Conservation (phyloP, 306 rosid genomes). For the Hylodesmum podocarpum region DNA sequence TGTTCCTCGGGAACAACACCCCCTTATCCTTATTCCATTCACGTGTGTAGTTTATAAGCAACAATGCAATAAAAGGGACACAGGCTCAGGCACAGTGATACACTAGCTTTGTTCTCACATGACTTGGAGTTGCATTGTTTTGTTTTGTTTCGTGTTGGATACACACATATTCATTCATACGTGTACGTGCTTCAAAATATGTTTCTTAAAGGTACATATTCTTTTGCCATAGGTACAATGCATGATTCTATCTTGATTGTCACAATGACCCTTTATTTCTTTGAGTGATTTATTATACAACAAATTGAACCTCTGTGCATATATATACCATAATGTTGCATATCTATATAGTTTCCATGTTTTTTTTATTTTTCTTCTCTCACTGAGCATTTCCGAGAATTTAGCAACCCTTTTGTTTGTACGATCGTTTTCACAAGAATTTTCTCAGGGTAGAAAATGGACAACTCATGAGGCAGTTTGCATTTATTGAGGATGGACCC, state of each 20-base stretch:
- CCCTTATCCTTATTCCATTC: constrained; percentile 48
- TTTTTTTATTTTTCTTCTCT: neutral
- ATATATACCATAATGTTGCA: constrained; percentile 26
- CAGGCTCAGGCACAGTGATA: constrained; percentile 37
- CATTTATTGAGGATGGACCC: constrained; percentile 50
- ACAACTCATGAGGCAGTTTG: constrained; percentile 37
- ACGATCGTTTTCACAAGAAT: constrained; percentile 32
- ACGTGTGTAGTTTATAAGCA: constrained; percentile 60
- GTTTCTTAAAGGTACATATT: constrained; percentile 39
- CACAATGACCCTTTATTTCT: neutral
- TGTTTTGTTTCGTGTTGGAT: constrained; percentile 63
- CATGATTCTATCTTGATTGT: neutral
- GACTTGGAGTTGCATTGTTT: constrained; percentile 51
- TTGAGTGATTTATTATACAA: constrained; percentile 4
- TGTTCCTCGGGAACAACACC: constrained; percentile 59
- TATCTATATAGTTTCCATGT: constrained; percentile 26
- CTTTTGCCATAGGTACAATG: constrained; percentile 1
- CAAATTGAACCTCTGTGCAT: constrained; percentile 16
- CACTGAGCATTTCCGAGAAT: constrained; percentile 34
- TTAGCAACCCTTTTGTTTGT: constrained; percentile 24
- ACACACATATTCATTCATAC: neutral
- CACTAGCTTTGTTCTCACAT: constrained; percentile 53
- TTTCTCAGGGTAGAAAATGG: constrained; percentile 26
- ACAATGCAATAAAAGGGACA: constrained; percentile 32
- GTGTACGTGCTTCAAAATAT: constrained; percentile 25